These are phyloP conservation scores for Populus hybrid DNA, from an alignment of 441 rosid genomes.

Conservation along the genomic window DNA sequence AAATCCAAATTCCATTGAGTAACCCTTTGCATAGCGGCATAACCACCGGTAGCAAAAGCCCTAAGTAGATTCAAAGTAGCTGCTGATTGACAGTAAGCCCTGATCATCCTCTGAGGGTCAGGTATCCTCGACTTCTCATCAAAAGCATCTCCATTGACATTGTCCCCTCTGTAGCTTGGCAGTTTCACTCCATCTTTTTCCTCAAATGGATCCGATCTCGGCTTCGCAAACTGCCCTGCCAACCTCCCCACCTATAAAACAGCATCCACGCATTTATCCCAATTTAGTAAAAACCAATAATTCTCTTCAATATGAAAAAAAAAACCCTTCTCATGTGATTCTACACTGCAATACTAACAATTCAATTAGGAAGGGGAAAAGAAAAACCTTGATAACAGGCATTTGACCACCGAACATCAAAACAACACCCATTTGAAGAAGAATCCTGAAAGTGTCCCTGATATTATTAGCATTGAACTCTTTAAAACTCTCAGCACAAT, in stretches of 20 bases:
- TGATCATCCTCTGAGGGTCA: constrained; percentile 88
- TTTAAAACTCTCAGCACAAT: constrained; percentile 57
- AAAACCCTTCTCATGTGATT: not conserved
- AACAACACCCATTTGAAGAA: constrained; percentile 88
- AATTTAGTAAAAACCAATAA: not conserved
- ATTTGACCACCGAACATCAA: constrained; percentile 90
- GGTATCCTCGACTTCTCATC: constrained; percentile 81
- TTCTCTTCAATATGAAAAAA: not conserved
- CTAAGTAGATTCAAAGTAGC: constrained; percentile 88
- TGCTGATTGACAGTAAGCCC: constrained; percentile 88
- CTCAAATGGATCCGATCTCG: constrained; percentile 77
- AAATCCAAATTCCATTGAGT: constrained; percentile 96
- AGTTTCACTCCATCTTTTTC: constrained; percentile 81
- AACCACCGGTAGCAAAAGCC: constrained; percentile 97
- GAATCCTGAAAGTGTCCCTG: constrained; percentile 80
- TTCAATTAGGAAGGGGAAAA: not conserved
- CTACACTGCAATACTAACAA: too few species aligned
- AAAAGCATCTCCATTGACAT: constrained; percentile 80
- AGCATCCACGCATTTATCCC: not conserved
- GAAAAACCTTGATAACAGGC: constrained; percentile 70
- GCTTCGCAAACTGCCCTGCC: constrained; percentile 98
- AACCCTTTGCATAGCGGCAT: constrained; percentile 97
- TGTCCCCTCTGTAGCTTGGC: constrained; percentile 97
- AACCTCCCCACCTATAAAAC: constrained; percentile 77
- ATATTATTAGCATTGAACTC: constrained; percentile 53